Conservation (phyloP, 2,329 filamentous ascomycete genomes). For the Ceratocystis variospora region DNA sequence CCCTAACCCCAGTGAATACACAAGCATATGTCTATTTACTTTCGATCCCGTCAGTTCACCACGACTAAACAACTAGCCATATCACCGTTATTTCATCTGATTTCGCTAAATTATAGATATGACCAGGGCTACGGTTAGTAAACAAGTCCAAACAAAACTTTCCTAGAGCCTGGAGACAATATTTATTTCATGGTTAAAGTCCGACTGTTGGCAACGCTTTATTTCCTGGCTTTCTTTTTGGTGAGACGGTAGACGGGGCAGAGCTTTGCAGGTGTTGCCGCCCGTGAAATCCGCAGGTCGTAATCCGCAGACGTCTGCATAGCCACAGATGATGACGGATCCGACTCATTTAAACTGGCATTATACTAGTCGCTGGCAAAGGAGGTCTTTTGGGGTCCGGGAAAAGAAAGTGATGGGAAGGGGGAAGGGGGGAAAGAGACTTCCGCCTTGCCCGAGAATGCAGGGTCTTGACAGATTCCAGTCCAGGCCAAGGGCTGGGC, state of each 20-base stretch:
- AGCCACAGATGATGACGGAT: neutral
- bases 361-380: neutral
- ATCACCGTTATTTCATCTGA: neutral
- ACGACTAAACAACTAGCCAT: neutral
- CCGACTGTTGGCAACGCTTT: neutral
- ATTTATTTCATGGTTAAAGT: neutral
- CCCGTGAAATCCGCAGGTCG: neutral
- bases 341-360: too few species aligned
- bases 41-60: neutral
- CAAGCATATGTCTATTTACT: neutral
- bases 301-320: neutral
- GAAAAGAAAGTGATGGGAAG: neutral
- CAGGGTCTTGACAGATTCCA: constrained; percentile 1
- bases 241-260: neutral
- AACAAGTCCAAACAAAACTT: neutral
- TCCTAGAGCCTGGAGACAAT: neutral
- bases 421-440: neutral
- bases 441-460: constrained; percentile 8
- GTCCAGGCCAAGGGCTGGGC: neutral
- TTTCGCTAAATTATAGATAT: constrained; percentile 10
- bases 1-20: neutral
- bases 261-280: neutral
- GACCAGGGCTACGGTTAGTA: neutral
- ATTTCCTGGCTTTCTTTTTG: neutral
- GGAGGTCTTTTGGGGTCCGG: neutral